Evolutionary conservation across 1,284 basidiomycete genomes (phyloP), one percentile per base, ranked within the genome.

Genomic region (Cerioporus squamosus): DNA sequence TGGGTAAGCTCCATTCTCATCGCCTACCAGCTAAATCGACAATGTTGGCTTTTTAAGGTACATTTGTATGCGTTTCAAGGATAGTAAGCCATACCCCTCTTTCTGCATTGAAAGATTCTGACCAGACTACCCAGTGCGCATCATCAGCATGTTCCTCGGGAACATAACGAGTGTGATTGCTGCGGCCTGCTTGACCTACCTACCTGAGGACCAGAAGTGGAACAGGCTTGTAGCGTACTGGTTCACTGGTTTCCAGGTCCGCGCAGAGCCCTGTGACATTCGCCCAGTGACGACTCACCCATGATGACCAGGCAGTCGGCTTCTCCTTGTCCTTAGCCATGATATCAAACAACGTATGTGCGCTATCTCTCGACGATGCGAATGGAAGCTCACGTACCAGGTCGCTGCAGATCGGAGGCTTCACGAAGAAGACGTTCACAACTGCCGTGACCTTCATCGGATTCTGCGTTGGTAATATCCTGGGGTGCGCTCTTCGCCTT

Each of bases 191-290:
- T 51, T 74, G 53, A 71, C 71, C 0, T 72, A 72, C 49, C 66
- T 68, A 2, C 72, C 72, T 3, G 51, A 61, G 3, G 66, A 71
- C 29, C 63, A 72, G 56, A 68, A 68, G 55, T 72, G 72, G 72
- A 71, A 68, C 54, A 66, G 72, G 1, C 65, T 73, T 8, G 66
- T 72, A 15, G 72, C 71, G 6, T 74, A 70, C 52, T 72, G 72
- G 71, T 74, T 72, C 59, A 74, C 71, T 0, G 62, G 62, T 0
- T 71, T 69, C 55, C 67, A 68, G 49, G 65, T 61, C n/a, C n/a
- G n/a, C n/a, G n/a, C n/a, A n/a, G 6, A 5, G 55, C 36, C 14
- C 14, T 33, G n/a, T n/a, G 2, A 5, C 2, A n/a, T n/a, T 3
- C n/a, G 17, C 14, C 20, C 20, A 2, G 3, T 39, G 22, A 9